Evolutionary conservation across 768 basidiomycete species (phyloP).

Genomic region (Tulasnella sp.): DNA sequence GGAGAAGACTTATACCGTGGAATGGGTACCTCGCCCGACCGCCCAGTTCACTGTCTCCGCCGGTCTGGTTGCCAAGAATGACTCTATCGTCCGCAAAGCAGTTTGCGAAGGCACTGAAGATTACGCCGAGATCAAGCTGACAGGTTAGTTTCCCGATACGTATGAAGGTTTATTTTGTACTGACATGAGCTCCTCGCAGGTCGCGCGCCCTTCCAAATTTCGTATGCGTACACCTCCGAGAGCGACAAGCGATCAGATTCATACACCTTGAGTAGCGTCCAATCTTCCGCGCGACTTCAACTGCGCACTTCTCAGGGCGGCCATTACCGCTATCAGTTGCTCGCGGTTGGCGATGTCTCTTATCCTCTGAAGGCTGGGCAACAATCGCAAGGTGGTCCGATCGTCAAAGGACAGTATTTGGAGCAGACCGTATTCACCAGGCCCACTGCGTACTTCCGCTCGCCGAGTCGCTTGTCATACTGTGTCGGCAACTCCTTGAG

Average conservation of each 20-base stretch:
- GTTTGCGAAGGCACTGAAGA: conserved; percentile 80
- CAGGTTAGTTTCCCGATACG: conserved; percentile 47
- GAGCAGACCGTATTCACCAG: conserved; percentile 81
- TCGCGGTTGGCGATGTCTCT: conserved; percentile 78
- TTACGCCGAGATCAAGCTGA: conserved; percentile 78
- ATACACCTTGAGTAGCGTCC: conserved; percentile 79
- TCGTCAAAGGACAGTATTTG: conserved; percentile 61
- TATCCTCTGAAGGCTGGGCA: conserved; percentile 55
- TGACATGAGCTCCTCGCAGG: conserved; percentile 44
- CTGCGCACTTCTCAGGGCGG: conserved; percentile 73
- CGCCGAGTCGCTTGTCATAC: conserved; percentile 59
- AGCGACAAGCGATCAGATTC: conserved; percentile 33
- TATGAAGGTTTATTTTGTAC: neutral
- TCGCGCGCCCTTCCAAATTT: conserved; percentile 85
- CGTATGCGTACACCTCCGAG: neutral
- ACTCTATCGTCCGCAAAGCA: conserved; percentile 67
- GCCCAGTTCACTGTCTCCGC: conserved; percentile 52
- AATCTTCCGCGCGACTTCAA: conserved; percentile 72
- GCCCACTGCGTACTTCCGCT: conserved; percentile 76
- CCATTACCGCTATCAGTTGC: conserved; percentile 83
- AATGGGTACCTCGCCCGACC: conserved; percentile 74
- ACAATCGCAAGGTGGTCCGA: neutral
- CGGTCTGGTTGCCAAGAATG: conserved; percentile 55
- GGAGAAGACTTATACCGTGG: conserved; percentile 63
- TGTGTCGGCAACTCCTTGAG: conserved; percentile 68